Conservation (phyloP, 192 early-diverging fungal species). For the Linnemannia schmuckeri region DNA sequence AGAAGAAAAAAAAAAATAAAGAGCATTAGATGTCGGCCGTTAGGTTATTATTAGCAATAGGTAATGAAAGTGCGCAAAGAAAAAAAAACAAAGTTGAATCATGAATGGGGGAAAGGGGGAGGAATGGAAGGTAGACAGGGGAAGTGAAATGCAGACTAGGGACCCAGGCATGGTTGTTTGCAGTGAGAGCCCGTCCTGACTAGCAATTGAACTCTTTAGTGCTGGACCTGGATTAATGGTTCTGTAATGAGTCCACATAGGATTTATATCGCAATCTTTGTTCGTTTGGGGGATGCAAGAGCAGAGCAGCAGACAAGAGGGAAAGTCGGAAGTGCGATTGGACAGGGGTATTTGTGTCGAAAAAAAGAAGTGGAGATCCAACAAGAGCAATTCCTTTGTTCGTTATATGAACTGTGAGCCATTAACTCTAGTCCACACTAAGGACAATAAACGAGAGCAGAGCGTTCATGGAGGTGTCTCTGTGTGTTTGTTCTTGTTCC, state of each 20-base stretch:
- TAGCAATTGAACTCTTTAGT: neutral
- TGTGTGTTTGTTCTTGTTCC: neutral
- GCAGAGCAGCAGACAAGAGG: neutral
- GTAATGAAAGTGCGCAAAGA: neutral
- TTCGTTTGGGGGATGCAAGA: neutral
- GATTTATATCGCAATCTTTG: neutral
- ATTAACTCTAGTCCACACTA: conserved; percentile 35
- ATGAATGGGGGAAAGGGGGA: neutral
- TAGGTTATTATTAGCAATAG: conserved; percentile 24
- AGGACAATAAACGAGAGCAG: conserved; percentile 5
- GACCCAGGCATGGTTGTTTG: conserved; percentile 8
- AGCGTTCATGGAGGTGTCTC: too few species aligned
- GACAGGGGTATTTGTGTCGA: neutral
- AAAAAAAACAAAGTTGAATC: neutral
- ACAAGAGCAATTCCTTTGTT: neutral
- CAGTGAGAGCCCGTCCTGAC: neutral
- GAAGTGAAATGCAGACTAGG: neutral
- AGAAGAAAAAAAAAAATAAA: neutral
- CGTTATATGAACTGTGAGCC: conserved; percentile 19
- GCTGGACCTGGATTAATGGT: neutral
- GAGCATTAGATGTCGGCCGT: neutral
- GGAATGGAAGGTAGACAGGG: neutral
- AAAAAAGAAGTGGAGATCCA: neutral
- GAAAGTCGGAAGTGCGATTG: neutral
- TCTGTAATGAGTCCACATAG: too few species aligned